Evolutionary conservation across 1,284 basidiomycete genomes (phyloP).

Genomic region (Cutaneotrichosporon sp.): DNA sequence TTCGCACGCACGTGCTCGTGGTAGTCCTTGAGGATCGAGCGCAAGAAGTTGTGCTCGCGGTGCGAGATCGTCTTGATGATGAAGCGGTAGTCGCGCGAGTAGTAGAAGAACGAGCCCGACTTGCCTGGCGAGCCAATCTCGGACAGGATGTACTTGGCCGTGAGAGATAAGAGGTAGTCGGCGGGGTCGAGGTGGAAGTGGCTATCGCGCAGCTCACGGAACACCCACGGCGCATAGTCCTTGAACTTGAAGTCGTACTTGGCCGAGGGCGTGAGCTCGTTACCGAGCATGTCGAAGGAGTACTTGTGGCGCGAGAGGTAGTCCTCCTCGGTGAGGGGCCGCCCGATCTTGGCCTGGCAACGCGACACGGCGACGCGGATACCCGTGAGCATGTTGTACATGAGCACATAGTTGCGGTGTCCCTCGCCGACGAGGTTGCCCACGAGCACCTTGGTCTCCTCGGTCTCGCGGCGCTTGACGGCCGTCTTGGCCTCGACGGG

Average conservation of each 20-base stretch:
- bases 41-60: constrained; percentile 89
- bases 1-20: constrained; percentile 85
- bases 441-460: constrained; percentile 66
- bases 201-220: constrained; percentile 90
- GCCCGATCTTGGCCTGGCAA: constrained; percentile 91
- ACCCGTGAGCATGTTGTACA: constrained; percentile 99
- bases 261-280: constrained; percentile 94
- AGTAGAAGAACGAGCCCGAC: constrained; percentile 99
- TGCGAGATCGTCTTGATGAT: constrained; percentile 99
- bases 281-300: constrained; percentile 98
- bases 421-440: constrained; percentile 96
- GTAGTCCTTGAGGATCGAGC: constrained; percentile 81
- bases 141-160: constrained; percentile 95
- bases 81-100: constrained; percentile 97
- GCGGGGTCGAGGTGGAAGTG: constrained; percentile 94
- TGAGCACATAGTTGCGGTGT: constrained; percentile 97
- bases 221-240: constrained; percentile 98
- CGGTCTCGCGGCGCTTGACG: constrained; percentile 20
- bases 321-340: constrained; percentile 81
- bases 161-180: constrained; percentile 94
- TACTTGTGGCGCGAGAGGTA: constrained; percentile 91
- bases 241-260: constrained; percentile 91
- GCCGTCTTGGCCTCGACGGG: background rate
- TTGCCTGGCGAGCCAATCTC: constrained; percentile 99
- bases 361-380: constrained; percentile 94